Base-by-base conservation (phyloP, 2,329 filamentous ascomycete genomes). In the Penicillium sclerotigenum region DNA sequence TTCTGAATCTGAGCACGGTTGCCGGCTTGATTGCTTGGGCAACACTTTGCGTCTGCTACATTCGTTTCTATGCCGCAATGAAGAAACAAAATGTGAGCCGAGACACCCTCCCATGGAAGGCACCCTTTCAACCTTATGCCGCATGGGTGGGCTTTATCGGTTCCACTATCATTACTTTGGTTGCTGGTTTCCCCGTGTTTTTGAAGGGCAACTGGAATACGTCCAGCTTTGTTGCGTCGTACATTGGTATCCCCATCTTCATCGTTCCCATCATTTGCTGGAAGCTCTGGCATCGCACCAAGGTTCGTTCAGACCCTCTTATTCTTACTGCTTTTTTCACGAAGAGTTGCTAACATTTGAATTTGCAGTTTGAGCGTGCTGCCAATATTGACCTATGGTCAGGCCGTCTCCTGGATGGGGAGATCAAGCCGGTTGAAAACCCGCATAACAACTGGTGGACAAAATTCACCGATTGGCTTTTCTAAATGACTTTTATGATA, bases 171-270 rank as follows among this genome's bases (percentile, higher is more conserved):
- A 77, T 90, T 14, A 84, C 82, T 3, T 70, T 90, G 4, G 84
- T 88, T 57, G 88, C 88, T 57, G 88, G 87, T 1, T 91, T 90
- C 72, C 80, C 85, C 5, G 69, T 71, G 2, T 72, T 72, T 54
- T 54, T 72, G 18, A 71, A 72, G 52, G 70, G 69, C 1, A 68
- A 71, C 31, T 70, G 68, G 68, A 62, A 40, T 43, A 62, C 71
- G 0, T 70, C 73, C 0, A 52, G 68, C 51, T 77, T 77, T 60
- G 57, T 77, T 4, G 73, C 74, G 0, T 69, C 70, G 10, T 77
- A 77, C 36, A 66, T 77, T 9, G 75, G 75, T 5, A 77, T 77
- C 40, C 74, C 74, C 1, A 73, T 75, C 37, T 75, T 75, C 54
- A 68, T 75, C 22, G 49, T 76, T n/a, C 75, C 75, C 0, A 75